These are phyloP conservation scores for Nigrospora osmanthi DNA, from an alignment of 2,329 filamentous ascomycete genomes.

Conservation along the genomic window DNA sequence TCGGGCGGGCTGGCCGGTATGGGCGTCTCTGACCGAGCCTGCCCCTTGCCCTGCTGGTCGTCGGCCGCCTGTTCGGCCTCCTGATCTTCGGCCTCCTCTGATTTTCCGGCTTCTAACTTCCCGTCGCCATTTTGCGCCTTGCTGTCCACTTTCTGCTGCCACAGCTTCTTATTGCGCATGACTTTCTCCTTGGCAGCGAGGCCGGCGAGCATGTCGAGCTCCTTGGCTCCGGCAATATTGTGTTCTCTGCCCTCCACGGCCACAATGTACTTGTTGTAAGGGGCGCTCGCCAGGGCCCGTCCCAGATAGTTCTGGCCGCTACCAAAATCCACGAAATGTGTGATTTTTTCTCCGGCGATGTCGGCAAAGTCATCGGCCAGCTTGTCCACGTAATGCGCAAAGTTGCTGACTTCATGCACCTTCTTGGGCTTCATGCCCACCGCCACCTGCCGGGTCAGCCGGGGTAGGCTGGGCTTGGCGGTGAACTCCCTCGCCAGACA, in stretches of 20 bases:
- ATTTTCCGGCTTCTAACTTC: background rate
- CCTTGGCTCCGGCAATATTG: conserved; percentile 79
- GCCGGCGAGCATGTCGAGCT: conserved; percentile 76
- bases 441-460: conserved; percentile 62
- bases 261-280: conserved; percentile 80
- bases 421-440: conserved; percentile 97
- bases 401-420: conserved; percentile 84
- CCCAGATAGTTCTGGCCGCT: conserved; percentile 96
- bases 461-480: conserved; percentile 37
- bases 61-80: conserved; percentile 21
- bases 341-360: conserved; percentile 53
- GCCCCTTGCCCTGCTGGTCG: conserved; percentile 23
- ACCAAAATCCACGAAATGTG: conserved; percentile 91
- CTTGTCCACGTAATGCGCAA: conserved; percentile 72
- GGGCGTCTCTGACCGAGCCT: conserved; percentile 4
- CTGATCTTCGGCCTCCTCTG: conserved; percentile 24
- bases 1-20: too few relatives aligned
- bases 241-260: conserved; percentile 83
- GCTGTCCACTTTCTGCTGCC: conserved; percentile 42
- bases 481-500: conserved; percentile 57
- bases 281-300: conserved; percentile 72
- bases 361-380: conserved; percentile 50
- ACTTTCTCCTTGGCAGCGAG: conserved; percentile 65
- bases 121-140: conserved; percentile 25
- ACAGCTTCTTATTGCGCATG: conserved; percentile 78